Evolutionary conservation across 176 grass and related monocot species (phyloP).

Genomic region (Triticum urartu): DNA sequence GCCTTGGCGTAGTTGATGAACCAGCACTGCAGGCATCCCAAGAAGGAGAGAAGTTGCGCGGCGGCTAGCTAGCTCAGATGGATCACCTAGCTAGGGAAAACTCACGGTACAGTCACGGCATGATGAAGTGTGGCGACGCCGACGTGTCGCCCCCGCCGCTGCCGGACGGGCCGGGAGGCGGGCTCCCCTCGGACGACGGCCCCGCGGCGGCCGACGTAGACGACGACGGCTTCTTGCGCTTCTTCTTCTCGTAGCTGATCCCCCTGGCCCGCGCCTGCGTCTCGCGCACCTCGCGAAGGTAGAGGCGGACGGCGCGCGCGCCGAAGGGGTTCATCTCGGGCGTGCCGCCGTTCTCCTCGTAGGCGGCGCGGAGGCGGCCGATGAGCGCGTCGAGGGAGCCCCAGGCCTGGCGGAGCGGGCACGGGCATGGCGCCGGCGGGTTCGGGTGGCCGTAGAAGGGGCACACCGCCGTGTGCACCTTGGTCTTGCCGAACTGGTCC

Average conservation of each 20-base stretch:
- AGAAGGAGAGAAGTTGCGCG: constrained; percentile 9
- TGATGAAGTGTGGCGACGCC: constrained; percentile 57
- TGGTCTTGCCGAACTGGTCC: constrained; percentile 97
- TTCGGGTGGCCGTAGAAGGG: constrained; percentile 91
- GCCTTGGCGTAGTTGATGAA: constrained; percentile 14
- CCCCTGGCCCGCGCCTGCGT: constrained; percentile 77
- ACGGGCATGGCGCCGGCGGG: constrained; percentile 81
- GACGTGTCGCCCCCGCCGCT: constrained; percentile 28
- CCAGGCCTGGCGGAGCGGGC: constrained; percentile 89
- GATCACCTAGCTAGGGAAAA: constrained; percentile 27
- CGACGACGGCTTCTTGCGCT: constrained; percentile 65
- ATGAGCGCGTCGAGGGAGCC: constrained; percentile 88
- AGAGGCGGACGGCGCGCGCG: constrained; percentile 79
- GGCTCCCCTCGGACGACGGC: constrained; percentile 63
- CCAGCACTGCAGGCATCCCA: constrained; percentile 27
- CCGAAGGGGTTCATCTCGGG: constrained; percentile 91
- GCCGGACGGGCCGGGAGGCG: constrained; percentile 33
- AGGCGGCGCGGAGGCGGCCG: constrained; percentile 87
- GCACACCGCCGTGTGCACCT: constrained; percentile 84
- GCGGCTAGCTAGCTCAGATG: constrained; percentile 14
- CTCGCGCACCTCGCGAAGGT: constrained; percentile 88
- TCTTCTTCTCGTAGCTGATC: constrained; percentile 98
- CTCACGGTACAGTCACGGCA: constrained; percentile 66
- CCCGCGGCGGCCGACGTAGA: constrained; percentile 16
- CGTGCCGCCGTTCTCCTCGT: constrained; percentile 90